phyloP scores from a whole-genome alignment of 768 basidiomycete genomes.

The Goffeauzyma gilvescens region DNA sequence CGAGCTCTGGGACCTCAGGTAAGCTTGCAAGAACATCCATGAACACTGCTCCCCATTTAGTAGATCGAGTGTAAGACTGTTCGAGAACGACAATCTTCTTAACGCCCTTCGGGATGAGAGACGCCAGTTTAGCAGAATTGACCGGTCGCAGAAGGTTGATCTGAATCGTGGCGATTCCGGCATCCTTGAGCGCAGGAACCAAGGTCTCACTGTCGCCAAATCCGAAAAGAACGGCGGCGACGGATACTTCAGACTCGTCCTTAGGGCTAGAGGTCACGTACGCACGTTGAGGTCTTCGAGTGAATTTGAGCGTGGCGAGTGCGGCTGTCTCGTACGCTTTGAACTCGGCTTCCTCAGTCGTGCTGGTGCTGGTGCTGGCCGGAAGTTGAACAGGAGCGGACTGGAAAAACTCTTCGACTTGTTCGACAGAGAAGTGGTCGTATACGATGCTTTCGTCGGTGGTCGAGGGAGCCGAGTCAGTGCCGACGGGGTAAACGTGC shows the following conservation, averaged over 20 bases:
- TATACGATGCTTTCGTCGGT: slow-evolving; percentile 13
- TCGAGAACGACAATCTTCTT: slow-evolving; percentile 62
- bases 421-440: slow-evolving; percentile 22
- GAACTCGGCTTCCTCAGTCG: slow-evolving; percentile 14
- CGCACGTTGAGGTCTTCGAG: slow-evolving; percentile 46
- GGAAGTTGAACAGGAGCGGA: slow-evolving; percentile 4
- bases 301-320: slow-evolving; percentile 44
- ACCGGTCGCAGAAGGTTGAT: slow-evolving; percentile 55
- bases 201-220: slow-evolving; percentile 37
- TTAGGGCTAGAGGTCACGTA: slow-evolving; percentile 36
- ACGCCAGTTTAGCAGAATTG: slow-evolving; percentile 40
- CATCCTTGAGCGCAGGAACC: slow-evolving; percentile 34
- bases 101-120: slow-evolving; percentile 44
- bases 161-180: slow-evolving; percentile 17
- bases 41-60: slow-evolving; percentile 72
- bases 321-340: slow-evolving; percentile 50
- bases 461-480: slow-evolving; percentile 2
- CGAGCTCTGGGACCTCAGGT: slow-evolving; percentile 37
- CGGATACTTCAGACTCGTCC: slow-evolving; percentile 36
- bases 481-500: slow-evolving; percentile 7
- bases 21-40: slow-evolving; percentile 59
- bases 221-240: slow-evolving; percentile 56
- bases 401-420: slow-evolving; percentile 13
- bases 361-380: too few species aligned
- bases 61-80: slow-evolving; percentile 54